Percentiles rank a stretch among this genome's conserved stretches.
Conservation (phyloP, 2,329 filamentous ascomycete species). For the Trichoderma harzianum region DNA sequence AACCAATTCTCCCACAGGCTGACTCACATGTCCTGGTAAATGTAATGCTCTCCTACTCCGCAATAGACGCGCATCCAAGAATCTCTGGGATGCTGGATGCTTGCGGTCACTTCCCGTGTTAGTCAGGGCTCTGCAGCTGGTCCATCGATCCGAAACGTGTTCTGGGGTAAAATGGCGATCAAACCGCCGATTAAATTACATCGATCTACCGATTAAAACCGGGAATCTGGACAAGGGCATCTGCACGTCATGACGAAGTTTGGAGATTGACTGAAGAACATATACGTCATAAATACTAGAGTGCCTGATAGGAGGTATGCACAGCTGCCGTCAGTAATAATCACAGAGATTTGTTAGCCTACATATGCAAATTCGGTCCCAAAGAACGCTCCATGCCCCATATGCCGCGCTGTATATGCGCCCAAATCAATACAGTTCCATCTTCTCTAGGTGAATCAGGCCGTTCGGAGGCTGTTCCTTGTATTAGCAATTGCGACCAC, state of each 20-base stretch:
- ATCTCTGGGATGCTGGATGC: not conserved
- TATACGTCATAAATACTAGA: not conserved
- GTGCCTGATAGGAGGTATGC: not conserved
- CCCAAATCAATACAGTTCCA: conserved; percentile 39
- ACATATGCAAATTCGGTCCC: not conserved
- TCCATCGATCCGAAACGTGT: not conserved
- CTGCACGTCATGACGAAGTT: not conserved
- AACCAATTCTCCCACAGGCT: not conserved
- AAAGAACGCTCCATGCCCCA: not conserved
- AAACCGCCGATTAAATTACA: not conserved
- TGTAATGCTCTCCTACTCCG: not conserved
- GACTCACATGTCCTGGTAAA: not conserved
- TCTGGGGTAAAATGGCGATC: not conserved
- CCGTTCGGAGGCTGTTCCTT: conserved; percentile 57
- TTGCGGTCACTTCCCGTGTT: not conserved
- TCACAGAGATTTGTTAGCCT: not conserved
- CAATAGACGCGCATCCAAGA: not conserved
- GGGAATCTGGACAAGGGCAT: not conserved
- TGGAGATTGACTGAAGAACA: not conserved
- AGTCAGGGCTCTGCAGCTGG: not conserved
- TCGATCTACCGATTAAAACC: not conserved
- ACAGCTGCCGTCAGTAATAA: not conserved
- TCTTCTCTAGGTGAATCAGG: conserved; percentile 58
- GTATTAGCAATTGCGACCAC: conserved; percentile 21
- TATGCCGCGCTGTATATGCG: not conserved